phyloP scores from a whole-genome alignment of 805 yeast genomes.

The Isabelozyma rhagii region DNA sequence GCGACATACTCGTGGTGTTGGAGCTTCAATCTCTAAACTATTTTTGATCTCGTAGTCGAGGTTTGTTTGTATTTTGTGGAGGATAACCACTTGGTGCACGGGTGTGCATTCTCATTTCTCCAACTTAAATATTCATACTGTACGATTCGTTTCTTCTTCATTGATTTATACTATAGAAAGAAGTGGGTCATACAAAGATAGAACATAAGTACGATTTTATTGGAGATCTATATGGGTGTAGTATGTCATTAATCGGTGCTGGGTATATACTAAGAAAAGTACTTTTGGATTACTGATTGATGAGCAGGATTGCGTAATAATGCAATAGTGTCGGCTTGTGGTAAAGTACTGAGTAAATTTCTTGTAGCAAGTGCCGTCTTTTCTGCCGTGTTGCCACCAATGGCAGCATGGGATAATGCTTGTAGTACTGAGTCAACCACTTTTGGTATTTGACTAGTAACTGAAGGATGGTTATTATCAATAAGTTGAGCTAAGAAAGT shows the following conservation, averaged over 20 bases:
- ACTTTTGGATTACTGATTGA: constrained; percentile 56
- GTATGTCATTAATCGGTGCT: neutral
- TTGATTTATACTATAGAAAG: too few relatives aligned
- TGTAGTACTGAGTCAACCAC: constrained; percentile 69
- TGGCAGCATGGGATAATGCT: constrained; percentile 65
- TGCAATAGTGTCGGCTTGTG: constrained; percentile 66
- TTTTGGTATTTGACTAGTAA: constrained; percentile 53
- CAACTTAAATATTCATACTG: too few relatives aligned
- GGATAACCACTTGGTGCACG: neutral
- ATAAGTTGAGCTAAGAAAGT: constrained; percentile 71
- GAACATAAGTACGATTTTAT: too few relatives aligned
- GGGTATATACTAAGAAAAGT: constrained; percentile 40
- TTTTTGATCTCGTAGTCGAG: neutral
- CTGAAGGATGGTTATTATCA: constrained; percentile 55
- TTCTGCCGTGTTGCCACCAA: constrained; percentile 71
- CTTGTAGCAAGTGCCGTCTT: constrained; percentile 61
- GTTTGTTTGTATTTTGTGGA: neutral
- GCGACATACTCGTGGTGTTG: neutral
- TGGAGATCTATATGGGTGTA: neutral
- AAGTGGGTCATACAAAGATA: neutral
- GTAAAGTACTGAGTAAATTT: constrained; percentile 57
- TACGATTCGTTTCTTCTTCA: too few relatives aligned
- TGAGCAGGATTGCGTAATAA: constrained; percentile 63
- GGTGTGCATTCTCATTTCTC: neutral
- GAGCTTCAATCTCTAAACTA: too few relatives aligned